Evolutionary conservation across 2,329 filamentous ascomycete species (phyloP), one percentile per base, ranked within the genome.

Genomic region (Botrytis byssoidea): DNA sequence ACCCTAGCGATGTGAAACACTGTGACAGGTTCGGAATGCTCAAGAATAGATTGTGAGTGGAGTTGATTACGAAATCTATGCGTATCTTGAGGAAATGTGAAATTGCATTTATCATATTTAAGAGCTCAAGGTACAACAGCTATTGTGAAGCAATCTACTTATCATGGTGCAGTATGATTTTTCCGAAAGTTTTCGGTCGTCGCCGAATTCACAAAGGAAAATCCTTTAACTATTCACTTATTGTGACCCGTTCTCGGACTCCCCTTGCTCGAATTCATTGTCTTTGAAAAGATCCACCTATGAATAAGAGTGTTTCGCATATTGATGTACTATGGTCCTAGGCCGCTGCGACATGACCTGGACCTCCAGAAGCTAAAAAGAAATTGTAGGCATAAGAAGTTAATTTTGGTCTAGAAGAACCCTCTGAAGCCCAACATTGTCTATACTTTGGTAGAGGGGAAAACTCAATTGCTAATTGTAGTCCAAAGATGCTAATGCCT

Each of bases 41-140:
- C 57, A 48, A 51, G 18, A 63, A 71, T 63, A 55, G 37, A 48
- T 72, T 40, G 25, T 70, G 18, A 69, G 64, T 61, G 55, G 64
- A 51, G 64, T 35, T 37, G 29, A 60, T 69, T 72, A 72, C 51
- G 55, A 69, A 70, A 70, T 29, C 55, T n/a, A 61, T 70, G 55
- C 29, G 68, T 46, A 46, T 66, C 29, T 66, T 22, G 60, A 72
- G 40, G 46, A 72, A 57, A 14, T 67, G n/a, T 46, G 60, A 72
- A 72, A 35, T 72, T 59, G 29, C 22, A 57, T 72, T 67, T 67
- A 72, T 67, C 70, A 71, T n/a, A 65, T 51, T 51, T 3, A 66
- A 42, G 22, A 44, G 57, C 46, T 67, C 46, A 22, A 55, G 65
- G 16, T 18, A 42, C 60, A 64, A 42, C 60, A 64, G 61, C 44